Percentiles rank a stretch among this genome's conserved stretches.
phyloP scores from a whole-genome alignment of 371 early-diverging fungal species.

The Rhizopus stolonifer region DNA sequence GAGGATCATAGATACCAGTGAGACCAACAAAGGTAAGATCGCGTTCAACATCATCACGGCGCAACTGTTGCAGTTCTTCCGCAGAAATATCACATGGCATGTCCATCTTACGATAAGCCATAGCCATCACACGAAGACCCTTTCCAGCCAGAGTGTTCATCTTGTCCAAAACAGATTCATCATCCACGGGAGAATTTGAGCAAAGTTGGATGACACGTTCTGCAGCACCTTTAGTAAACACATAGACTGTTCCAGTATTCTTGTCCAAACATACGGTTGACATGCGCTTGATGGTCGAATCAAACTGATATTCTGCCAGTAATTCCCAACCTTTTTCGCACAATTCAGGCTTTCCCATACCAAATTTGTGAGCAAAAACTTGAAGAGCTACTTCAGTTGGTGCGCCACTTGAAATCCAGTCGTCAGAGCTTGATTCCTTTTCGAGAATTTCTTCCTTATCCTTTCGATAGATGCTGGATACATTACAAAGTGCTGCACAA shows the following conservation, averaged over 20 bases:
- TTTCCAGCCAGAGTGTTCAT: conserved; percentile 32
- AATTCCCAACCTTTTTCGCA: conserved; percentile 53
- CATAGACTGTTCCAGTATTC: conserved; percentile 11
- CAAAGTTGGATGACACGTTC: conserved; percentile 69
- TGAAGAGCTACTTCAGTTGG: conserved; percentile 77
- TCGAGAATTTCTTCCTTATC: conserved; percentile 9
- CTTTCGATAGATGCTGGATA: conserved; percentile 51
- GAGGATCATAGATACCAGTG: conserved; percentile 91
- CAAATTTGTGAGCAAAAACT: conserved; percentile 68
- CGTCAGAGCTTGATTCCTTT: conserved; percentile 33
- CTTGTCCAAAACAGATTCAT: conserved; percentile 11
- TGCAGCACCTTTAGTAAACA: conserved; percentile 71
- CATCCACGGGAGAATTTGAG: conserved; percentile 27
- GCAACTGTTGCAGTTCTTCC: conserved; percentile 34
- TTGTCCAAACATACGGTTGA: conserved; percentile 35
- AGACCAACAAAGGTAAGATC: conserved; percentile 82
- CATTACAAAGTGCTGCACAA: conserved; percentile 60
- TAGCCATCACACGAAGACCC: conserved; percentile 60
- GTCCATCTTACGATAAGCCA: conserved; percentile 57
- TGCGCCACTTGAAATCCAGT: conserved; percentile 61
- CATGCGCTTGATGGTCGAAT: conserved; percentile 87
- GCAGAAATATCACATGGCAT: conserved; percentile 23
- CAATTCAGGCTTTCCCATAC: conserved; percentile 60
- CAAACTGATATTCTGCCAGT: conserved; percentile 70
- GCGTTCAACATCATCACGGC: conserved; percentile 61